Evolutionary conservation across 1,284 basidiomycete species (phyloP).

Genomic region (Ceratobasidium sp.): DNA sequence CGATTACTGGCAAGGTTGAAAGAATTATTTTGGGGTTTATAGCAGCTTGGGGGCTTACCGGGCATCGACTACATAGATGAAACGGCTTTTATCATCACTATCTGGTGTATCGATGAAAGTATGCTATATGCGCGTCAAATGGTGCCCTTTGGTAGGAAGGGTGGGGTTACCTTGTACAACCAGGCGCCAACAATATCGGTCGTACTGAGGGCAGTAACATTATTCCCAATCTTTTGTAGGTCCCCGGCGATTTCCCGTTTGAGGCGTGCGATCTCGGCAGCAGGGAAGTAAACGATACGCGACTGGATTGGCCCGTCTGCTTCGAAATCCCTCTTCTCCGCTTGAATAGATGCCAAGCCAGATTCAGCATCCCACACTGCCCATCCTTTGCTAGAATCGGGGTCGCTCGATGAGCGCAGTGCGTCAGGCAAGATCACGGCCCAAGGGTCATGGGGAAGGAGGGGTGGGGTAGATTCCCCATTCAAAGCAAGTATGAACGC

Average conservation of each 20-base stretch:
- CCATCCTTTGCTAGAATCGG: slow-evolving; percentile 27
- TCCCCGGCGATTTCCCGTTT: slow-evolving; percentile 10
- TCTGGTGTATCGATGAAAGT: slow-evolving; percentile 20
- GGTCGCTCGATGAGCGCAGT: neutral
- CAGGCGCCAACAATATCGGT: slow-evolving; percentile 27
- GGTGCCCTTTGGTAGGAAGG: neutral
- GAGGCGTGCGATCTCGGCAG: slow-evolving; percentile 25
- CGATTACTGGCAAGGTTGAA: slow-evolving; percentile 5
- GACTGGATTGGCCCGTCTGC: slow-evolving; percentile 26
- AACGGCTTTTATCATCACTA: slow-evolving; percentile 12
- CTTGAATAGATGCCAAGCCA: slow-evolving; percentile 3
- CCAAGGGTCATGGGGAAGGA: slow-evolving; percentile 30
- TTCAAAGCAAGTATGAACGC: slow-evolving; percentile 25
- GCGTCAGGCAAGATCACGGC: slow-evolving; percentile 6
- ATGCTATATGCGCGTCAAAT: slow-evolving; percentile 32
- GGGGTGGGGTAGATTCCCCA: slow-evolving; percentile 8
- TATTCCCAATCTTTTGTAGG: slow-evolving; percentile 3
- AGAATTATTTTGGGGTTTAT: neutral
- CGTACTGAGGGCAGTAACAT: slow-evolving; percentile 17
- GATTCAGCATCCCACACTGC: slow-evolving; percentile 6
- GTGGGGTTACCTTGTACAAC: slow-evolving; percentile 30
- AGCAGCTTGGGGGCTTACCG: neutral
- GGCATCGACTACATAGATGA: slow-evolving; percentile 34
- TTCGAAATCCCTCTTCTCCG: slow-evolving; percentile 6
- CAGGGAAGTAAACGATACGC: slow-evolving; percentile 32